Conservation (phyloP, 257 asterid species). For the Verbena officinalis region DNA sequence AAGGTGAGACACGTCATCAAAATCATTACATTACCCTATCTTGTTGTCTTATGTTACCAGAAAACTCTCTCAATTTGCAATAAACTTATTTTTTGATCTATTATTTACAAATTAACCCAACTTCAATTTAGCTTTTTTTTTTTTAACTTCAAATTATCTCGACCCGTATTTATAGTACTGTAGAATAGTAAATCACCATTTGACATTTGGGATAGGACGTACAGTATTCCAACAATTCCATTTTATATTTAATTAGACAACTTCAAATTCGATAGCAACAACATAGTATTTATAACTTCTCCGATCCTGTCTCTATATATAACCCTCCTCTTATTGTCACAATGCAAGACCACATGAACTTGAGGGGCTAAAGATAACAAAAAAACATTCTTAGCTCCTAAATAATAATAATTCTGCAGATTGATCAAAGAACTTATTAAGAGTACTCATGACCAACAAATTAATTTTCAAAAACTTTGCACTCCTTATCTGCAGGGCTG, state of each 20-base stretch:
- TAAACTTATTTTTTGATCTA: too few relatives aligned
- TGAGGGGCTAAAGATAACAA: slow-evolving; percentile 12
- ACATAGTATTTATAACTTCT: not conserved
- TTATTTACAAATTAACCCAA: too few relatives aligned
- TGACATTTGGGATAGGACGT: too few relatives aligned
- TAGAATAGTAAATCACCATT: too few relatives aligned
- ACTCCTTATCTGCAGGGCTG: slow-evolving; percentile 81
- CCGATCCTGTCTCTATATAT: not conserved
- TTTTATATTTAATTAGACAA: not conserved
- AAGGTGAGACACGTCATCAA: too few relatives aligned
- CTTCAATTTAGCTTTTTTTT: too few relatives aligned
- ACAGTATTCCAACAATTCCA: not conserved
- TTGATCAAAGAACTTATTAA: slow-evolving; percentile 3
- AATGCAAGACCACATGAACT: slow-evolving; percentile 9
- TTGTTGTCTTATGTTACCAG: too few relatives aligned
- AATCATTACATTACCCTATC: too few relatives aligned
- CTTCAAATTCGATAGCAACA: not conserved
- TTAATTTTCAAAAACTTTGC: slow-evolving; percentile 81
- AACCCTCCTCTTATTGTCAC: slow-evolving; percentile 16
- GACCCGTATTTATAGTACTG: too few relatives aligned
- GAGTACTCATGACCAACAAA: too few relatives aligned
- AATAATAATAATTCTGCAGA: not conserved
- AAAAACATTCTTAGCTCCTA: slow-evolving; percentile 31
- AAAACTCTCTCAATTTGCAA: too few relatives aligned
- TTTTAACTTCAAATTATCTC: too few relatives aligned